Conservation (phyloP, 768 basidiomycete species). For the Trametes coccinea region DNA sequence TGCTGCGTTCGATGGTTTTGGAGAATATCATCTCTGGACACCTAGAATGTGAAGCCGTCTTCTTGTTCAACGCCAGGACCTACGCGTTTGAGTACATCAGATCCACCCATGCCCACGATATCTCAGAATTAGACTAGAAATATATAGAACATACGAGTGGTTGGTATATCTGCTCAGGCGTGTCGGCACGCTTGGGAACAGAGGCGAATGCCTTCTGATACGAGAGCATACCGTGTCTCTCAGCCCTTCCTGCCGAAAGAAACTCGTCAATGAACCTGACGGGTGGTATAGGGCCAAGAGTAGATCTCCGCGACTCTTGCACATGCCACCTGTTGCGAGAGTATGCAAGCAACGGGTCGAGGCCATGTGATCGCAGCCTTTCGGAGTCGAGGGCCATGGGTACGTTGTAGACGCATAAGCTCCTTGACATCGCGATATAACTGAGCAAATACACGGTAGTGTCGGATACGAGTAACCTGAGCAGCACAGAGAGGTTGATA, state of each 20-base stretch:
- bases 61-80: not conserved
- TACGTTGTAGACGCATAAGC: not conserved
- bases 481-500: too few species aligned
- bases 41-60: not conserved
- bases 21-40: slow-evolving; percentile 11
- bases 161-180: too few species aligned
- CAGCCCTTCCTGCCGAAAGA: not conserved
- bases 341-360: not conserved
- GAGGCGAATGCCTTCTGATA: not conserved
- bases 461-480: too few species aligned
- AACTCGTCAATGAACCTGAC: not conserved
- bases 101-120: too few species aligned
- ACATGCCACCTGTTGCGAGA: not conserved
- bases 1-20: not conserved
- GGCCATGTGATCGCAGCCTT: not conserved
- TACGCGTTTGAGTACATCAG: slow-evolving; percentile 18
- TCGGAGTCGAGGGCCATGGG: not conserved
- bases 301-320: not conserved
- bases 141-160: too few species aligned
- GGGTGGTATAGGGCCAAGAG: slow-evolving; percentile 16
- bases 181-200: not conserved
- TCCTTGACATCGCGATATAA: too few species aligned
- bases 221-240: not conserved
- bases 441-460: too few species aligned
- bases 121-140: too few species aligned